Evolutionary conservation across 371 early-diverging fungal species (phyloP), one percentile per base, ranked within the genome.

Genomic region (Coemansia sp.): DNA sequence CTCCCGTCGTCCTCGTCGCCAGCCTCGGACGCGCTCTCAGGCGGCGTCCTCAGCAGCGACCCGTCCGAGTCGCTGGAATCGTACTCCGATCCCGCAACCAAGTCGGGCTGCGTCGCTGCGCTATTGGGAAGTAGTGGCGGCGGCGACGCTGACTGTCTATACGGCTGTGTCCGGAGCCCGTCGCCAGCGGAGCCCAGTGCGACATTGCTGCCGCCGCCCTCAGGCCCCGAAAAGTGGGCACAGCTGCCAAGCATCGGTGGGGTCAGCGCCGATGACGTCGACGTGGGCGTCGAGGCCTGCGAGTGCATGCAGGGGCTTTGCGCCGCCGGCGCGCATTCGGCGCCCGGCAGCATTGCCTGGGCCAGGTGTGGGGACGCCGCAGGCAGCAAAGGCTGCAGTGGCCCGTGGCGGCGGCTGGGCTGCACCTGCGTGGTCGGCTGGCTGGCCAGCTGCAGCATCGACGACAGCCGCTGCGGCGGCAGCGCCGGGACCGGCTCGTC

Each of bases 21-120:
- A 2, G 47, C 70, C 34, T 65, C 69, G 8, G 70, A 57, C 12
- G 52, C 74, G 14, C 61, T 63, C 51, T 76, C 76, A 11, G 57
- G 63, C 10, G 76, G 76, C 20, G 76, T 76, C 43, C 51, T 58
- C 35, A 75, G 38, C 20, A 57, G 66, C 3, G 76, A 76, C 33
- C 26, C 38, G 14, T 76, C 76, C 1, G 76, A 54, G 36, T 76
- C 76, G n/a, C 63, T 70, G 31, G 74, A 56, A 10, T 71, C 74
- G 51, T 57, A 69, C 31, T 55, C 74, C 2, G 61, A 60, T 0
- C 53, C 66, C 14, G 35, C 11, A 4, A 35, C 52, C 50, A 48
- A 30, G 11, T 52, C 68, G 2, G 59, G 34, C 20, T 66, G 48
- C 48, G 4, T 12, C 26, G 26, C 26, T 6, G 40, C 12, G n/a